Percentiles rank a stretch among this genome's conserved stretches.
These are phyloP conservation scores for Heritiera littoralis DNA, from an alignment of 345 rosid species.

Conservation along the genomic window DNA sequence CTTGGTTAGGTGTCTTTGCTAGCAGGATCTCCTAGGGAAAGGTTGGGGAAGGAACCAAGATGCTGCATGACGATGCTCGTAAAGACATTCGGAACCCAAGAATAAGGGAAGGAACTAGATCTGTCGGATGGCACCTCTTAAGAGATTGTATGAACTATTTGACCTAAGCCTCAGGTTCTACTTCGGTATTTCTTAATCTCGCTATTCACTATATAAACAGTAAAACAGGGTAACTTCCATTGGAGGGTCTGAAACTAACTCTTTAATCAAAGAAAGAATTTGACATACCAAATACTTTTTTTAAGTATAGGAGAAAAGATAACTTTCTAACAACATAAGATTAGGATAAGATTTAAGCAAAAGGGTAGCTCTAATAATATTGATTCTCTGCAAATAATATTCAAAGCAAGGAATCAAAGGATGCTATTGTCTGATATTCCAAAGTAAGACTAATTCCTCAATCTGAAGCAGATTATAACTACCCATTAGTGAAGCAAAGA, in stretches of 20 bases:
- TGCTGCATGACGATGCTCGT: not conserved
- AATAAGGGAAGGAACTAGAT: no score
- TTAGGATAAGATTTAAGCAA: constrained; percentile 7
- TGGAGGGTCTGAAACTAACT: not conserved
- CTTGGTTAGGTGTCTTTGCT: not conserved
- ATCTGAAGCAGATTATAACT: not conserved
- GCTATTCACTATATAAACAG: no score
- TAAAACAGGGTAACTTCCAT: no score
- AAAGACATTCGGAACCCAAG: no score
- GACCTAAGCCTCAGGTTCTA: no score
- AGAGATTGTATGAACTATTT: no score
- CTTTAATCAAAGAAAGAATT: constrained; percentile 4
- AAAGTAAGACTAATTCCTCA: not conserved
- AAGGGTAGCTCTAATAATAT: not conserved
- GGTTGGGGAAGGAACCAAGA: not conserved
- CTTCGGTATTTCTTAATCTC: no score
- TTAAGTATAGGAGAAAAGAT: not conserved
- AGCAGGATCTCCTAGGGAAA: not conserved
- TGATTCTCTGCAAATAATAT: constrained; percentile 11
- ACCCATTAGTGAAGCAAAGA: not conserved
- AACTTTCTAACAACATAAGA: not conserved
- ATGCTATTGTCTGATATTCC: not conserved
- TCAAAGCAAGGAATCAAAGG: constrained; percentile 6
- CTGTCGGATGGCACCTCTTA: no score
- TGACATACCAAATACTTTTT: not conserved